These are phyloP conservation scores for Colletotrichum sidae DNA, from an alignment of 2,329 filamentous ascomycete genomes.

Conservation along the genomic window DNA sequence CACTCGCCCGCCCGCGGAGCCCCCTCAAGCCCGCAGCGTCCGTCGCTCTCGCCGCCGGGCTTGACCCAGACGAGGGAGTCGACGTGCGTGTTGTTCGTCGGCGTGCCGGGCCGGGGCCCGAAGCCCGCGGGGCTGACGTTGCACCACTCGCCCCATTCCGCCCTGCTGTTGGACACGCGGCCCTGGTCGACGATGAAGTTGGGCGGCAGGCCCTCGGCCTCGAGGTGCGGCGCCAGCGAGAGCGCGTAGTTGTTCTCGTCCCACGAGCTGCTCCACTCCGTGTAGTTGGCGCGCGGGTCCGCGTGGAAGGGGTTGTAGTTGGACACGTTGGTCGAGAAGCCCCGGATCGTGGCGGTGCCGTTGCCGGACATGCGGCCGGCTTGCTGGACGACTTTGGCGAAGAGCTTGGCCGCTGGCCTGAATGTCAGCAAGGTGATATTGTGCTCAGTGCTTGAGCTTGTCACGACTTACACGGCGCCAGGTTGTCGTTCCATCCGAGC, in stretches of 20 bases:
- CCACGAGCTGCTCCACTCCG: slow-evolving; percentile 52
- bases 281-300: slow-evolving; percentile 52
- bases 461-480: slow-evolving; percentile 47
- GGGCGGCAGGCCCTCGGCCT: slow-evolving; percentile 52
- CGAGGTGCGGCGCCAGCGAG: slow-evolving; percentile 52
- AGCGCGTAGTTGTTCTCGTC: slow-evolving; percentile 55
- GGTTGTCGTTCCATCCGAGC: slow-evolving; percentile 55
- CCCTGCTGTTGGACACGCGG: slow-evolving; percentile 51
- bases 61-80: slow-evolving; percentile 60
- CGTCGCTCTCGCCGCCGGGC: slow-evolving; percentile 58
- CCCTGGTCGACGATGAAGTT: slow-evolving; percentile 60
- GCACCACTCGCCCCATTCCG: slow-evolving; percentile 58
- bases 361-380: slow-evolving; percentile 42
- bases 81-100: slow-evolving; percentile 49
- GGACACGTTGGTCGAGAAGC: slow-evolving; percentile 58
- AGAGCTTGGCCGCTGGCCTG: slow-evolving; percentile 48
- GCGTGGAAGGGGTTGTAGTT: slow-evolving; percentile 55
- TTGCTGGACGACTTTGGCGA: slow-evolving; percentile 51
- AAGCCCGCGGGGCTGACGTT: slow-evolving; percentile 55
- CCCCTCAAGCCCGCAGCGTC: slow-evolving; percentile 50
- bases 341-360: slow-evolving; percentile 46
- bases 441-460: too few species aligned
- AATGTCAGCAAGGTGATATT: too few species aligned
- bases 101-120: slow-evolving; percentile 50
- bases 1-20: slow-evolving; percentile 54